Evolutionary conservation across 2,329 filamentous ascomycete genomes (phyloP).

Genomic region (Cercospora citrullina): DNA sequence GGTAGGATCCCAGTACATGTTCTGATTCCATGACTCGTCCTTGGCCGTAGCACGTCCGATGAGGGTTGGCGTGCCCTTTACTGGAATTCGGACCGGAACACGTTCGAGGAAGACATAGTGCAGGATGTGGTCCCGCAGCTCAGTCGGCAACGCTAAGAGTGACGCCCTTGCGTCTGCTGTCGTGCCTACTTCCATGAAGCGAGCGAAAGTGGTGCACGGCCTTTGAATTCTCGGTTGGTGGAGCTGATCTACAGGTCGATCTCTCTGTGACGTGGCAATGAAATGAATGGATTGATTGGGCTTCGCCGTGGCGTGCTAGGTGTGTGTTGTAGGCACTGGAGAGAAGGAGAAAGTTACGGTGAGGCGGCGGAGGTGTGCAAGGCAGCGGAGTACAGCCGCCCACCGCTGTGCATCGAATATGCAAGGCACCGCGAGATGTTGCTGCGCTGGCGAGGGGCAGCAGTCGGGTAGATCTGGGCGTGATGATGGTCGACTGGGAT

Average conservation of each 20-base stretch:
- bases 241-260: background rate
- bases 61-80: background rate
- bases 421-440: background rate
- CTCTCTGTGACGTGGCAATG: background rate
- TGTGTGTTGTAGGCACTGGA: too few relatives aligned
- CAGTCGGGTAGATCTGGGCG: background rate
- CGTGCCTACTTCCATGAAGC: background rate
- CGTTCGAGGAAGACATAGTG: constrained; percentile 6
- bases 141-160: background rate
- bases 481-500: constrained; percentile 4
- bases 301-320: background rate
- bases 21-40: background rate
- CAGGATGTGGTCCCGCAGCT: constrained; percentile 12
- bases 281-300: background rate
- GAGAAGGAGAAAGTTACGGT: background rate
- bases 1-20: constrained; percentile 5
- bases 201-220: background rate
- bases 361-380: background rate
- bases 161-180: background rate
- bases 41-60: background rate
- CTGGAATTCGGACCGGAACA: constrained; percentile 1
- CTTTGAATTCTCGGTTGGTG: background rate
- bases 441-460: background rate
- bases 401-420: background rate
- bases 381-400: background rate